Base-by-base conservation (phyloP, 768 basidiomycete genomes). In the Boletus sp. region DNA sequence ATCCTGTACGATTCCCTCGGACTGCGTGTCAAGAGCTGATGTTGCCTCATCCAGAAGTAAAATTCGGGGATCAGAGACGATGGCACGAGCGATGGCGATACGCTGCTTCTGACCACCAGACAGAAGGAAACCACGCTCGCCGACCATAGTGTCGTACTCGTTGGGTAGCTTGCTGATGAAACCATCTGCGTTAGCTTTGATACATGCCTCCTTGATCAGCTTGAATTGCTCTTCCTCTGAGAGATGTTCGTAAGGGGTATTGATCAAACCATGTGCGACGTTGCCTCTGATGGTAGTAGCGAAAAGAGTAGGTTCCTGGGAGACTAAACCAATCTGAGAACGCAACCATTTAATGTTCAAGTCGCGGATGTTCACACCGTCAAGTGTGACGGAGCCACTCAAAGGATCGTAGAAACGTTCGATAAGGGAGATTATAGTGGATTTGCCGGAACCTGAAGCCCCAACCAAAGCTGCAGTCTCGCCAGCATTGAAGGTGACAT, bases 41-140 rank as follows among this genome's bases (percentile, higher is more conserved):
- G 92, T 94, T 12, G 89, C 91, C 62, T 95, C 93, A 58, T 95
- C 93, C 46, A 95, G 81, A n/a, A 96, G 79, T 20, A 96, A 74
- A 56, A 96, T 89, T 35, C 83, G 79, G 3, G 92, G 92, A 70
- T 94, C 89, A 3, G 90, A 92, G 47, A 94, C 91, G 63, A 93
- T 92, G 7, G 91, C 90, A 46, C 91, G 86, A 37, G 93, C 93
- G 65, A 94, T 95, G 2, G 92, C 93, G 37, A 94, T 78, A 66
- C 92, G 90, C 67, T 95, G 79, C 71, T 93, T 93, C 75, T 93
- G 92, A 17, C 91, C 92, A 55, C 92, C 92, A 36, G 86, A 88
- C 1, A 94, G 75, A 30, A 94, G 74, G 78, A 93, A 91, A 1
- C 92, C 92, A 55, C 90, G 84, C 70, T 95, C 92, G 36, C 92